Base-by-base conservation (phyloP, 1,284 basidiomycete genomes). In the Pisolithus thermaeus region DNA sequence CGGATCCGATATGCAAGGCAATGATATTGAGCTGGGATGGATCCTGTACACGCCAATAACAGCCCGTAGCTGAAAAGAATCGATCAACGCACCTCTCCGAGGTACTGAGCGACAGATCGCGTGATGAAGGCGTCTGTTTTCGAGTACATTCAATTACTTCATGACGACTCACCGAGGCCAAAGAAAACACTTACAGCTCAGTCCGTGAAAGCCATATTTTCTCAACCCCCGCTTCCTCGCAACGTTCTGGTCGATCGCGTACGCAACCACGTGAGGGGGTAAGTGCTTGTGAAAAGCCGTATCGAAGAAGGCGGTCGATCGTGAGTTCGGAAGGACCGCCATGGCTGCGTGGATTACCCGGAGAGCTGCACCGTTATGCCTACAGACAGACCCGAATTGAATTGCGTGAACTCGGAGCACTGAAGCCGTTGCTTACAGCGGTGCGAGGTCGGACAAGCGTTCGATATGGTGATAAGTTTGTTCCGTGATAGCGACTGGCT, bases 121-220 rank as follows among this genome's bases (percentile, higher is more conserved):
- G 82, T 72, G 59, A 88, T 86, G 63, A 77, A 87, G 1, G 79
- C 70, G 56, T 85, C 84, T 84, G 54, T 43, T 25, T 41, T 23
- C 22, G 27, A 9, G 7, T 18, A n/a, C 18, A 20, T 20, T 20
- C 18, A 20, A 20, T 20, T 20, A 1, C 18, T 20, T 20, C 18
- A 20, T 20, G 18, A 20, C 18, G 18, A 20, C 18, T 20, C 18
- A 20, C 18, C 18, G 18, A 20, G 18, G 18, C 1, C 18, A 20
- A 20, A 20, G 18, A 41, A 41, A 43, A 50, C 5, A 68, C 80
- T 50, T 58, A 80, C 84, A 87, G 56, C 83, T 85, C 38, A 85
- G 71, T 4, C 92, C 92, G 60, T 95, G 92, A 68, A 93, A 93
- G 25, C 92, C 92, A 63, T 93, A 94, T 68, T 92, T 92, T 61